A percentile compares a stretch with the other conserved stretches of the same genome.
phyloP scores from a whole-genome alignment of 306 rosid species.

The Spatholobus suberectus region DNA sequence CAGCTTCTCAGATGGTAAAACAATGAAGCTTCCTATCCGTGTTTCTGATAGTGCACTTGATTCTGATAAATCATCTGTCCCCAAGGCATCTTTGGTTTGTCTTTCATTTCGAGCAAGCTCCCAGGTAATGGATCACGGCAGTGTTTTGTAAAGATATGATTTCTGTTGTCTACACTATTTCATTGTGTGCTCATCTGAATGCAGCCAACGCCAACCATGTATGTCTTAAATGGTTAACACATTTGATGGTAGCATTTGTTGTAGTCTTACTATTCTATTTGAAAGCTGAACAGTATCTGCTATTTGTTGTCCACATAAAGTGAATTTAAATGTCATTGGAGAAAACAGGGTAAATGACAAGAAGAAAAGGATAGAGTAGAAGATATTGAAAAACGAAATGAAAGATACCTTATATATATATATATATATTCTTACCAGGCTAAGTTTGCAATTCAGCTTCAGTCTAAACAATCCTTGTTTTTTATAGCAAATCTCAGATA shows the following conservation, averaged over 20 bases:
- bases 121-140: slow-evolving; percentile 54
- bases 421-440: background rate
- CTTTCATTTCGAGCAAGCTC: slow-evolving; percentile 89
- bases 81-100: slow-evolving; percentile 73
- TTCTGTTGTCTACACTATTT: slow-evolving; percentile 3
- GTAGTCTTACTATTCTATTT: slow-evolving; percentile 14
- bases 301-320: slow-evolving; percentile 4
- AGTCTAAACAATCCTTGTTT: background rate
- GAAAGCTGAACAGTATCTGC: slow-evolving; percentile 1
- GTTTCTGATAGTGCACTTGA: slow-evolving; percentile 43
- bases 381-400: slow-evolving; percentile 25
- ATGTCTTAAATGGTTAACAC: slow-evolving; percentile 12
- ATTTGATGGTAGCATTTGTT: background rate
- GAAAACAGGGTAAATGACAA: background rate
- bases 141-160: slow-evolving; percentile 26
- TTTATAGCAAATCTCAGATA: background rate
- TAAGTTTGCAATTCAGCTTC: slow-evolving; percentile 34
- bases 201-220: background rate
- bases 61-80: slow-evolving; percentile 49
- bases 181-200: slow-evolving; percentile 18
- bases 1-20: slow-evolving; percentile 58
- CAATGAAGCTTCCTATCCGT: slow-evolving; percentile 71
- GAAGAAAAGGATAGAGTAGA: background rate
- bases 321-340: background rate
- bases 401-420: background rate